Conservation (phyloP, 495 filamentous ascomycete genomes). For the Barbatosphaeria neglecta region DNA sequence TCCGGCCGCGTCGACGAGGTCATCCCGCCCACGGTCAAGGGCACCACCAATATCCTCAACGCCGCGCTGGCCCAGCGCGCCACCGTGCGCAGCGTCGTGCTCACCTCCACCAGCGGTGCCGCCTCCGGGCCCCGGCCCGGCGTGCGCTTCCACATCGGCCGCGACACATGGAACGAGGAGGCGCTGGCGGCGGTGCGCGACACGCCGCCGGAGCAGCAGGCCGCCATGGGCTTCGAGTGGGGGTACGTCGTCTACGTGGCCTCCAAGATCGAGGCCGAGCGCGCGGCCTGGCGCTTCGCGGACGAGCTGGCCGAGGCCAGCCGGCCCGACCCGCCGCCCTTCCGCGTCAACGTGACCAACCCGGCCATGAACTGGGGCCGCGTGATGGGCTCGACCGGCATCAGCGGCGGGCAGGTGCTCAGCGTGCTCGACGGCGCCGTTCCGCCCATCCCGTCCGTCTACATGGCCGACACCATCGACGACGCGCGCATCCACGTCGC, state of each 20-base stretch:
- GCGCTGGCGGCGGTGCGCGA: slow-evolving; percentile 31
- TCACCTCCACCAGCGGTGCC: slow-evolving; percentile 39
- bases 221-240: too few species aligned
- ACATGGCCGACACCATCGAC: slow-evolving; percentile 33
- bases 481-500: slow-evolving; percentile 30
- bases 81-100: slow-evolving; percentile 38
- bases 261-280: slow-evolving; percentile 24
- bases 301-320: too few species aligned
- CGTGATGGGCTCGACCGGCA: slow-evolving; percentile 20
- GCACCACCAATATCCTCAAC: slow-evolving; percentile 25
- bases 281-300: slow-evolving; percentile 29
- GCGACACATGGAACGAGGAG: slow-evolving; percentile 38
- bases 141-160: slow-evolving; percentile 12
- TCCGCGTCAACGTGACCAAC: slow-evolving; percentile 28
- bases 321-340: slow-evolving; percentile 25
- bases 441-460: too few species aligned
- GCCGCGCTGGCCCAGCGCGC: slow-evolving; percentile 32
- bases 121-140: slow-evolving; percentile 18
- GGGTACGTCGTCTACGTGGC: slow-evolving; percentile 30
- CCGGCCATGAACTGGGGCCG: too few species aligned
- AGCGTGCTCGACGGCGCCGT: neutral
- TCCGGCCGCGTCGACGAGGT: slow-evolving; percentile 28
- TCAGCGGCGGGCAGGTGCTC: neutral
- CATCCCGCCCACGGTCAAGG: slow-evolving; percentile 29
- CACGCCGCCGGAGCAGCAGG: slow-evolving; percentile 20